These are phyloP conservation scores for Hanseniaspora meyeri DNA, from an alignment of 805 yeast genomes.

Conservation along the genomic window DNA sequence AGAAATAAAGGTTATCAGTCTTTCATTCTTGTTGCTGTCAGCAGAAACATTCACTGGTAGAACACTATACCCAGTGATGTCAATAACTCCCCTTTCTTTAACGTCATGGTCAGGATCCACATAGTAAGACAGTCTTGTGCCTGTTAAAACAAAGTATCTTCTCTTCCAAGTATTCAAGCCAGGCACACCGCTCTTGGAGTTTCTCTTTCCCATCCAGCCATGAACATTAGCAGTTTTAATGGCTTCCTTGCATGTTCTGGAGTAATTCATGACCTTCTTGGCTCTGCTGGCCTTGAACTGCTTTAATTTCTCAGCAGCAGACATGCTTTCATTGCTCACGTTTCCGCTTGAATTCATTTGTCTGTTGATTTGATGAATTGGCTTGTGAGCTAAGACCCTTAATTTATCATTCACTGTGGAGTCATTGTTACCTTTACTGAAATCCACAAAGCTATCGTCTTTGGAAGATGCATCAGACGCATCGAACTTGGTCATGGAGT, in stretches of 20 bases:
- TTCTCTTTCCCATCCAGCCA: slow-evolving; percentile 92
- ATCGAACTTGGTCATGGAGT: background rate
- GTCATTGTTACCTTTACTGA: background rate
- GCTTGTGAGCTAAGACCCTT: background rate
- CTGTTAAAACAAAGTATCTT: slow-evolving; percentile 73
- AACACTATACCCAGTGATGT: slow-evolving; percentile 88
- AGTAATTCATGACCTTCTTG: background rate
- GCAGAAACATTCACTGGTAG: slow-evolving; percentile 35
- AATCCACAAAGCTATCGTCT: background rate
- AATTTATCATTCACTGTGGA: background rate
- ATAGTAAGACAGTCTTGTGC: slow-evolving; percentile 84
- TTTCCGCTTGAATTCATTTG: background rate
- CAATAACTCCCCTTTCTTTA: slow-evolving; percentile 84
- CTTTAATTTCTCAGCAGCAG: background rate
- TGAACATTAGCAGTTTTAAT: slow-evolving; percentile 60
- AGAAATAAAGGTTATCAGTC: slow-evolving; percentile 73
- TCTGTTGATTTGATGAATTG: background rate
- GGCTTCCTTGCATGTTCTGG: slow-evolving; percentile 56
- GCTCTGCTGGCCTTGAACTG: background rate
- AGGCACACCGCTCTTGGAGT: slow-evolving; percentile 41
- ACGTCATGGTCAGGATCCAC: slow-evolving; percentile 55
- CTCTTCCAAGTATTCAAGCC: slow-evolving; percentile 87
- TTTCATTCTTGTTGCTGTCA: slow-evolving; percentile 62
- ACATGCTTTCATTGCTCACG: background rate
- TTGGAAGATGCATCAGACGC: background rate